Evolutionary conservation across 148 eudicot genomes (phyloP).

Genomic region (Beta vulgaris): DNA sequence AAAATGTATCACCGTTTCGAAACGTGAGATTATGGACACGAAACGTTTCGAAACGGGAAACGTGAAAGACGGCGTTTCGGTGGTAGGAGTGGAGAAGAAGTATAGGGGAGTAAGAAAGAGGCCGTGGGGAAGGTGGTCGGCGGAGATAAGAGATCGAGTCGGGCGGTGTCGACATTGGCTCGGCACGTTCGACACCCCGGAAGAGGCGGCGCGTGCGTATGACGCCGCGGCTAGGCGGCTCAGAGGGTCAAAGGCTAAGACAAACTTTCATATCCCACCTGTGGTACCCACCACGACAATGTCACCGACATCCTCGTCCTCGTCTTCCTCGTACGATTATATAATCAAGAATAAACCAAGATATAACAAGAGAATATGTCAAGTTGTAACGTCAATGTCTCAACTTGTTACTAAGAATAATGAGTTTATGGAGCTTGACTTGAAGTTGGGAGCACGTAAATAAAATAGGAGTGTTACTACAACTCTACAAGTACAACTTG

Average conservation of each 20-base stretch:
- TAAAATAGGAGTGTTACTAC: neutral
- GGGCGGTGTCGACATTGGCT: slow-evolving; percentile 92
- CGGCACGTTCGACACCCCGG: slow-evolving; percentile 83
- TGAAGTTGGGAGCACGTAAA: slow-evolving; percentile 4
- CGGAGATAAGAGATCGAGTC: slow-evolving; percentile 82
- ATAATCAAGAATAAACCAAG: neutral
- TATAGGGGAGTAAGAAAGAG: slow-evolving; percentile 80
- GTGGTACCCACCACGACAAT: slow-evolving; percentile 25
- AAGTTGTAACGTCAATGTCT: slow-evolving; percentile 60
- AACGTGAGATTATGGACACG: no score
- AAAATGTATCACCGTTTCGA: no score
- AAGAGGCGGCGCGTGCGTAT: slow-evolving; percentile 84
- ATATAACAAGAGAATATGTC: slow-evolving; percentile 32
- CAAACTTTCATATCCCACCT: slow-evolving; percentile 59
- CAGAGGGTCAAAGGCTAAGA: slow-evolving; percentile 64
- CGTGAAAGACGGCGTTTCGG: slow-evolving; percentile 4
- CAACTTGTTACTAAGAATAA: slow-evolving; percentile 44
- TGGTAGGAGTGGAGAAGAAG: slow-evolving; percentile 29
- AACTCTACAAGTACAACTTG: no score
- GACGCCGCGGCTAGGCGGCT: slow-evolving; percentile 79
- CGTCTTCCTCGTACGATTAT: slow-evolving; percentile 19
- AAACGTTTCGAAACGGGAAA: slow-evolving; percentile 14
- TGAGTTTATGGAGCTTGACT: slow-evolving; percentile 2
- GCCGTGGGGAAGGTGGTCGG: slow-evolving; percentile 96
- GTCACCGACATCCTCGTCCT: slow-evolving; percentile 26